Base-by-base conservation (phyloP, 1,284 basidiomycete species). In the Cryptococcus deneoformans region DNA sequence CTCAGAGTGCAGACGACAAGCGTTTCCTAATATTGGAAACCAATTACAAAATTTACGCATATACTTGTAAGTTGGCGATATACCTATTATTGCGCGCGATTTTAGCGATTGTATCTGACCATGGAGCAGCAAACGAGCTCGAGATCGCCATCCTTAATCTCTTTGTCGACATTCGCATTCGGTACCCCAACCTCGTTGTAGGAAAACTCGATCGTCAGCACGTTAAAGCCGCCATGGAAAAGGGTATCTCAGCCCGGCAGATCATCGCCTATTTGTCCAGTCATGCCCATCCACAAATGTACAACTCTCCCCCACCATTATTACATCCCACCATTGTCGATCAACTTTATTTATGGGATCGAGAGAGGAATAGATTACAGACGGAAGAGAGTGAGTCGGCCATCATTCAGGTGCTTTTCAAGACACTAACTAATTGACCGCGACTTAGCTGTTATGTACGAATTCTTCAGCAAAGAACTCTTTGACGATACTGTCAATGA, bases 271-370 rank as follows among this genome's bases (percentile, higher is more conserved):
- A 99, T 75, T 83, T 99, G 46, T 85, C 87, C 24, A 89, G 89
- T 50, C 94, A 99, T 78, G 95, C 95, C 1, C 96, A 99, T 77
- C 89, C 92, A 38, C 95, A 99, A 78, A 99, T 99, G 95, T 86
- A 89, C 70, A 91, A 88, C 77, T 92, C 93, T 52, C 75, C 75
- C 1, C 75, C 75, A 20, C 75, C 75, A 3, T 49, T 77, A 6
- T 60, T 77, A 1, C 75, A 77, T 50, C 69, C 73, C 2, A 72
- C 95, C 0, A 94, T 98, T 0, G 93, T 97, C 67, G 96, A 99
- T 79, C 96, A 99, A 79, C 90, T 99, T 64, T 86, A 96, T 53
- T 81, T 99, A 14, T 99, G 96, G 95, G 95, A 99, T 77, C 82
- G 94, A 53, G 96, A 99, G 80, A 87, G 90, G 77, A 94, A 98